Base-by-base conservation (phyloP, 179 eudicot species). In the Drosera spatulata region DNA sequence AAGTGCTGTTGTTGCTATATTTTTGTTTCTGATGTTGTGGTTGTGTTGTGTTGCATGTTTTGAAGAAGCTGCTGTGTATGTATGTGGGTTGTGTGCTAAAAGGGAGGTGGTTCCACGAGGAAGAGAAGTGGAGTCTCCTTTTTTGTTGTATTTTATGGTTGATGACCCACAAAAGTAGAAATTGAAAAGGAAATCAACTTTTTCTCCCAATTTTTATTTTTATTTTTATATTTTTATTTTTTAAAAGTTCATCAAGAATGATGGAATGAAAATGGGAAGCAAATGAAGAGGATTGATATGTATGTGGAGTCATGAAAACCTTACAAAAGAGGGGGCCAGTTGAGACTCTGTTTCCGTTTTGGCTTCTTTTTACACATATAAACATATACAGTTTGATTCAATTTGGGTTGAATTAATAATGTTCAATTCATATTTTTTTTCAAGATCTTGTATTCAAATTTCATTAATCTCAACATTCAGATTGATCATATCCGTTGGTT, bases 251-350 rank as follows among this genome's bases (percentile, higher is more conserved):
- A 41, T 11, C 22, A 38, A 58, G 56, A 56, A 61, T 61, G 51
- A 61, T 11, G 69, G 52, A 64, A 54, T 41, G 39, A 48, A 53
- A 60, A 52, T 46, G 45, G 44, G 54, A 55, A 44, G 14, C 59
- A 61, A 62, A 47, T 60, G 15, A 72, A 56, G 33, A 60, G 65
- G 75, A 77, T 69, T 56, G 72, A 69, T 66, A 64, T 72, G 65
- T 70, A 82, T 86, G 95, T 88, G 95, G 96, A 83, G 75, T 80
- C 57, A 69, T 86, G 66, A 75, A 88, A 86, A 88, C 90, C 95
- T 80, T 82, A 78, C 83, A 88, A 50, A 46, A 50, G 53, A 50
- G 53, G 53, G 53, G 53, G 53, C 53, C 53, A 15, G 53, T 50
- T 50, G 53, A 50, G 1, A 1, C 53, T 50, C 53, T 50, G 53